Percentiles rank a stretch among this genome's conserved stretches.
phyloP scores from a whole-genome alignment of 345 rosid genomes.

The Raphanus raphanistrum region DNA sequence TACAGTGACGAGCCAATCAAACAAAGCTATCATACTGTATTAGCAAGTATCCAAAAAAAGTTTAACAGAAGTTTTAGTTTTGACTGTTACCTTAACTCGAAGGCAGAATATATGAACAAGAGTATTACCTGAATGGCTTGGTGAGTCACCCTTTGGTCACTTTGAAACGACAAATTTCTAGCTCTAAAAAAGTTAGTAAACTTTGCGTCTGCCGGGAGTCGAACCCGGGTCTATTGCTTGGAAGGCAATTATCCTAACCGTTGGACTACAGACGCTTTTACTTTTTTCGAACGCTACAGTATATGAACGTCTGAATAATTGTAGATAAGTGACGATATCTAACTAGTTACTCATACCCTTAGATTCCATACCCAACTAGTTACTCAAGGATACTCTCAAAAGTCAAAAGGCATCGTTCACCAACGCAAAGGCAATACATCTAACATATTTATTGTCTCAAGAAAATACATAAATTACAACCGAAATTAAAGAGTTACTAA shows the following conservation, averaged over 20 bases:
- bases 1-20: neutral
- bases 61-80: neutral
- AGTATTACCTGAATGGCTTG: no score
- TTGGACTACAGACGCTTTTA: slow-evolving; percentile 44
- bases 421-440: neutral
- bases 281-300: no score
- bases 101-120: neutral
- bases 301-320: neutral
- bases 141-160: no score
- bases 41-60: neutral
- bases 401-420: neutral
- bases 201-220: slow-evolving; percentile 72
- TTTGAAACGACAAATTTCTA: no score
- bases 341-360: no score
- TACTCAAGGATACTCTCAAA: neutral
- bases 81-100: neutral
- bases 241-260: slow-evolving; percentile 81
- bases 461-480: neutral
- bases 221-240: slow-evolving; percentile 87
- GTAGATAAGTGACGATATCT: neutral
- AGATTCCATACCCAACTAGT: neutral
- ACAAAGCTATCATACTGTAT: neutral
- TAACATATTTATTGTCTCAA: neutral
- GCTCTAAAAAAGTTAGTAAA: no score
- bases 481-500: neutral